Evolutionary conservation across 306 rosid species (phyloP).

Genomic region (Cucurbita moschata): DNA sequence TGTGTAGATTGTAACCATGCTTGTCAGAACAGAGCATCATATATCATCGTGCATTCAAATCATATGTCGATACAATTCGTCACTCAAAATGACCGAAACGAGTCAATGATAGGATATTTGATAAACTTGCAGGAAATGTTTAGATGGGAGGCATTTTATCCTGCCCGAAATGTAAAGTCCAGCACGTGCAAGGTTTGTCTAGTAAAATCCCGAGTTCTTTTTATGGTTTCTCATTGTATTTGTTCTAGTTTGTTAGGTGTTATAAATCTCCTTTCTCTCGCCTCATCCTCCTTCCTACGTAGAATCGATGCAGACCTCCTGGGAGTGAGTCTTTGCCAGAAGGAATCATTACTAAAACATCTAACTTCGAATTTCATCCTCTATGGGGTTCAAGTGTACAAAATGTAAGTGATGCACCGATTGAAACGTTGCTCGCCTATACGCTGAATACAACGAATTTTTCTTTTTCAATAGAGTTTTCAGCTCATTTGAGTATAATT

Average conservation of each 20-base stretch:
- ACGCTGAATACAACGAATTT: not conserved
- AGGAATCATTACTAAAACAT: constrained; percentile 27
- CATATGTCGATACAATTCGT: not conserved
- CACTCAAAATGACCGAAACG: not conserved
- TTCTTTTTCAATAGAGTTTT: not conserved
- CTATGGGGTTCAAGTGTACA: constrained; percentile 28
- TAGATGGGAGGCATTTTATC: constrained; percentile 43
- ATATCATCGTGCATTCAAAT: not conserved
- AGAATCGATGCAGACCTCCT: constrained; percentile 24
- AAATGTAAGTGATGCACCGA: constrained; percentile 8
- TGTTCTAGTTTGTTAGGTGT: not conserved
- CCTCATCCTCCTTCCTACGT: not conserved
- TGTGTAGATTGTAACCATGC: not conserved
- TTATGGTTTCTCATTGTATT: not conserved
- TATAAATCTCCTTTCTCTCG: not conserved
- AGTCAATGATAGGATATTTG: not conserved
- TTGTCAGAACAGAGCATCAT: not conserved
- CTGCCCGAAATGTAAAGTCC: constrained; percentile 14
- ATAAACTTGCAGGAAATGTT: constrained; percentile 42
- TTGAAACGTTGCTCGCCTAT: not conserved
- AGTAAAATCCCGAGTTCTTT: not conserved
- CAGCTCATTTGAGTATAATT: not conserved
- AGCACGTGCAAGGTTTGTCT: constrained; percentile 51
- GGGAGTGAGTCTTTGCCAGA: constrained; percentile 28
- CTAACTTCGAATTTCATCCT: constrained; percentile 27